Evolutionary conservation across 2,329 filamentous ascomycete species (phyloP).

Genomic region (Fusarium annulatum): DNA sequence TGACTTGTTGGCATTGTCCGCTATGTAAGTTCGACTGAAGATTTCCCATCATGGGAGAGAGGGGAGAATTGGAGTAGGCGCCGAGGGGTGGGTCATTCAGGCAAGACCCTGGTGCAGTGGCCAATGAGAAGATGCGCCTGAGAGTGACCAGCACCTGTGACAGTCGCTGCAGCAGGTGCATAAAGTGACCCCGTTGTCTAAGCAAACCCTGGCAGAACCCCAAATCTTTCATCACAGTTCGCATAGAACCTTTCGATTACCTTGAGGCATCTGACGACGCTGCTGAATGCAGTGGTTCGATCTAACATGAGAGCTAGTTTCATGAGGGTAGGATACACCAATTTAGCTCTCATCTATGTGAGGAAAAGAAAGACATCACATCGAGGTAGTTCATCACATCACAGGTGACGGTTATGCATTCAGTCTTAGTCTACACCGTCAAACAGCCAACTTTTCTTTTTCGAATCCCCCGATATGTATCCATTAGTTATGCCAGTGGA

Average conservation of each 20-base stretch:
- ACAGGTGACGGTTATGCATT: slow-evolving; percentile 21
- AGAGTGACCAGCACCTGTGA: slow-evolving; percentile 37
- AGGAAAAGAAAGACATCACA: slow-evolving; percentile 28
- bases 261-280: slow-evolving; percentile 42
- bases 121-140: slow-evolving; percentile 21
- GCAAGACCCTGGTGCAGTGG: slow-evolving; percentile 9
- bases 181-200: slow-evolving; percentile 21
- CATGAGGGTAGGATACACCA: slow-evolving; percentile 7
- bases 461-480: background rate
- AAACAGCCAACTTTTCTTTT: slow-evolving; percentile 8
- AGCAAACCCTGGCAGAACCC: slow-evolving; percentile 23
- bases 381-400: slow-evolving; percentile 33
- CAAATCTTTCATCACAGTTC: slow-evolving; percentile 26
- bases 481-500: background rate
- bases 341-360: slow-evolving; percentile 1
- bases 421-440: background rate
- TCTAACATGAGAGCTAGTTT: slow-evolving; percentile 27
- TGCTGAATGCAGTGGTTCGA: slow-evolving; percentile 39
- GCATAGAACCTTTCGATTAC: slow-evolving; percentile 44
- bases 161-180: slow-evolving; percentile 40
- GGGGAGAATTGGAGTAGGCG: slow-evolving; percentile 26
- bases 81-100: slow-evolving; percentile 18
- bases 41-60: background rate
- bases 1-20: background rate
- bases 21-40: background rate